Evolutionary conservation across 306 rosid species (phyloP).

Genomic region (Malus sieversii): DNA sequence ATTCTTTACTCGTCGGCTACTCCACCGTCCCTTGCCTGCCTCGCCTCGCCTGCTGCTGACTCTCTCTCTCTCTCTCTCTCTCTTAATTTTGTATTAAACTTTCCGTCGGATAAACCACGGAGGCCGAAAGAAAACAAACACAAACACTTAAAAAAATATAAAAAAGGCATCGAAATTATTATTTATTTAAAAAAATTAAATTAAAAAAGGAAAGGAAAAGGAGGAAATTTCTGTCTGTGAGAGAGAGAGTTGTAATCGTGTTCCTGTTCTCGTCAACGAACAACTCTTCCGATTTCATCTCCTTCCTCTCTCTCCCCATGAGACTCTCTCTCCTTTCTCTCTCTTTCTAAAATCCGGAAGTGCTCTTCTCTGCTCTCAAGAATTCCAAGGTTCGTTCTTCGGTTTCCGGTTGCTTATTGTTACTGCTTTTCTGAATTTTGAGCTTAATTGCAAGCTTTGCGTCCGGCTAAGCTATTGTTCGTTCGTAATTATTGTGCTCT

Average conservation of each 20-base stretch:
- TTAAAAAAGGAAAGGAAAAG: too few relatives aligned
- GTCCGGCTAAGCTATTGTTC: not conserved
- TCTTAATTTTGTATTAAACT: conserved; percentile 5
- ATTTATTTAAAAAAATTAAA: not conserved
- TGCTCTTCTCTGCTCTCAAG: not conserved
- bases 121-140: conserved; percentile 14
- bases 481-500: not conserved
- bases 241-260: conserved; percentile 25
- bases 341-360: not conserved
- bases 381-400: conserved; percentile 37
- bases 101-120: conserved; percentile 16
- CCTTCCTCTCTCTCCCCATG: not conserved
- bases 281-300: conserved; percentile 11
- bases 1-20: conserved; percentile 33
- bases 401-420: not conserved
- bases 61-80: conserved; percentile 6
- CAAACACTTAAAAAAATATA: not conserved
- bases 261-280: conserved; percentile 17
- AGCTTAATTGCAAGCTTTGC: not conserved
- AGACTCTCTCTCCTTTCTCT: conserved; percentile 3
- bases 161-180: not conserved
- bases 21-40: conserved; percentile 37
- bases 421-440: not conserved
- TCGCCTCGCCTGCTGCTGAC: conserved; percentile 12
- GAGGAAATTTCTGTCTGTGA: conserved; percentile 5